phyloP scores from a whole-genome alignment of 306 rosid genomes.

The Glycine tomentella region DNA sequence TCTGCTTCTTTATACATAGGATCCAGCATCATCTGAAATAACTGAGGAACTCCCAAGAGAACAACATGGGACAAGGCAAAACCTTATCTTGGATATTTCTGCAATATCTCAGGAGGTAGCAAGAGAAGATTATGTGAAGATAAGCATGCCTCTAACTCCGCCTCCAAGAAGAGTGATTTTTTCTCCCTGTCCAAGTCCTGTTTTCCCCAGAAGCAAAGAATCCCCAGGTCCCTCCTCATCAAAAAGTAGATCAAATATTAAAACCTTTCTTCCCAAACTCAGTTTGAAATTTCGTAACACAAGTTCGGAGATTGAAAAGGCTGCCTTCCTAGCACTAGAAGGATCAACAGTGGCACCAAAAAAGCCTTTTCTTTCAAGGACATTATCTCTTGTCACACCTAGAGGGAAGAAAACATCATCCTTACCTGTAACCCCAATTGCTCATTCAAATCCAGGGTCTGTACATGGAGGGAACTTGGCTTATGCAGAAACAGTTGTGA shows the following conservation, averaged over 20 bases:
- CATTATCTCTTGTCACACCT: slow-evolving; percentile 60
- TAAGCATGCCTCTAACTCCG: slow-evolving; percentile 67
- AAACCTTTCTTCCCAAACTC: slow-evolving; percentile 66
- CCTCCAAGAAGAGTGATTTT: slow-evolving; percentile 69
- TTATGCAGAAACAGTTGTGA: slow-evolving; percentile 49
- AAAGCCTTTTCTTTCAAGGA: slow-evolving; percentile 58
- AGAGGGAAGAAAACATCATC: slow-evolving; percentile 61
- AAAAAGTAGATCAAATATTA: slow-evolving; percentile 54
- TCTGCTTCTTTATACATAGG: slow-evolving; percentile 48
- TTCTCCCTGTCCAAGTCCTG: slow-evolving; percentile 69
- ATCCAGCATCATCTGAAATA: slow-evolving; percentile 61
- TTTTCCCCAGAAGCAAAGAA: slow-evolving; percentile 40
- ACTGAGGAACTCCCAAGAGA: slow-evolving; percentile 60
- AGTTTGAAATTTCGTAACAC: slow-evolving; percentile 60
- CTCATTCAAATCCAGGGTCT: slow-evolving; percentile 71
- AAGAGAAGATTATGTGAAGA: slow-evolving; percentile 60
- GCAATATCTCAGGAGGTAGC: slow-evolving; percentile 52
- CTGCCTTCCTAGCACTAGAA: slow-evolving; percentile 59
- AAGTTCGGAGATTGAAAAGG: slow-evolving; percentile 66
- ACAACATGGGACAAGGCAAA: slow-evolving; percentile 53
- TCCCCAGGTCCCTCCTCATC: slow-evolving; percentile 65
- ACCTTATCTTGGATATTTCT: slow-evolving; percentile 57
- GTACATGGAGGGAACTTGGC: slow-evolving; percentile 58
- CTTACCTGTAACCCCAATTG: slow-evolving; percentile 63
- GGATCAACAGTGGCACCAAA: slow-evolving; percentile 55